phyloP scores from a whole-genome alignment of 441 rosid genomes.

The Mallotus japonicus region DNA sequence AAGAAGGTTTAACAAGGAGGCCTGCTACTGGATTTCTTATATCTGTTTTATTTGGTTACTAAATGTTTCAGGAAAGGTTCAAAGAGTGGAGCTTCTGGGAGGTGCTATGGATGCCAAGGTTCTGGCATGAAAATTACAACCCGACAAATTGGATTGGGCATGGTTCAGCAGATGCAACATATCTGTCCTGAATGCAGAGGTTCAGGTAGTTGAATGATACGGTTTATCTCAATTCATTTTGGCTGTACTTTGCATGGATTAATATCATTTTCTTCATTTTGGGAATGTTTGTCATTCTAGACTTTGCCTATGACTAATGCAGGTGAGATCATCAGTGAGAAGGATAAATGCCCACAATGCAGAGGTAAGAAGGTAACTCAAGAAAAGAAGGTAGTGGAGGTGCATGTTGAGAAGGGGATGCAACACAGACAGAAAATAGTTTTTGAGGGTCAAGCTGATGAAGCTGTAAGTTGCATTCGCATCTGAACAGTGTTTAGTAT shows the following conservation, averaged over 20 bases:
- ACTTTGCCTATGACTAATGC: conserved; percentile 16
- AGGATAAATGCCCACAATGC: conserved; percentile 59
- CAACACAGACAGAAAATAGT: conserved; percentile 66
- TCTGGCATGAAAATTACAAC: conserved; percentile 73
- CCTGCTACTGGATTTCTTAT: background rate
- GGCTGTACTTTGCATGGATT: background rate
- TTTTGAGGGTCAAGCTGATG: conserved; percentile 78
- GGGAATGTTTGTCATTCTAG: background rate
- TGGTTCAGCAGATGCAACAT: conserved; percentile 90
- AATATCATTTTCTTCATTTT: background rate
- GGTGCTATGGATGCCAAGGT: conserved; percentile 71
- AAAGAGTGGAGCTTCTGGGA: conserved; percentile 58
- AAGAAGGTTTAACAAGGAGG: background rate
- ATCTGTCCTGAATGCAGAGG: conserved; percentile 73
- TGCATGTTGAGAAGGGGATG: conserved; percentile 70
- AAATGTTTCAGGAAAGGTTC: conserved; percentile 61
- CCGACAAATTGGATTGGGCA: conserved; percentile 58
- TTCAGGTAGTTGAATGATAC: conserved; percentile 38
- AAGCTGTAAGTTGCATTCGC: conserved; percentile 46
- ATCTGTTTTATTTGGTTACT: background rate
- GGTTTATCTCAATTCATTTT: background rate
- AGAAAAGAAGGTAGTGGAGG: conserved; percentile 71
- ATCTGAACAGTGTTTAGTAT: background rate
- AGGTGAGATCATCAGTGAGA: conserved; percentile 61
- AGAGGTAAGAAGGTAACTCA: conserved; percentile 61